phyloP scores from a whole-genome alignment of 805 yeast genomes.

The Saccharomycopsis selenospora region DNA sequence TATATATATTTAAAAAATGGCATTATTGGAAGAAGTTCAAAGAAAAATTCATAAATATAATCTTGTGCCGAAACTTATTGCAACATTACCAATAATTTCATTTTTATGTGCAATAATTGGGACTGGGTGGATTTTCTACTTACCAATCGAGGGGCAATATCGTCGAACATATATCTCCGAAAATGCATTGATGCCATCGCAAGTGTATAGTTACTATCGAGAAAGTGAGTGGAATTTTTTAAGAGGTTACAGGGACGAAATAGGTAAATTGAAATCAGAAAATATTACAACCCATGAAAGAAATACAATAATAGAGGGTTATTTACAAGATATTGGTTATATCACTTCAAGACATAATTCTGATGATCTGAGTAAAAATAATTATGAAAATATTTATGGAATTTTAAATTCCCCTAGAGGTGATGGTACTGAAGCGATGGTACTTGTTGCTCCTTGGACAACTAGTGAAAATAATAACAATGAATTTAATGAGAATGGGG shows the following conservation, averaged over 20 bases:
- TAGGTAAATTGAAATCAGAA: slow-evolving; percentile 33
- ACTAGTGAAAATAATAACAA: slow-evolving; percentile 43
- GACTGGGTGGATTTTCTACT: slow-evolving; percentile 46
- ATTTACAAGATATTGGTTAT: slow-evolving; percentile 70
- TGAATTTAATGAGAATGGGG: slow-evolving; percentile 69
- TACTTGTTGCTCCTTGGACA: slow-evolving; percentile 80
- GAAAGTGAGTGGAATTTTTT: slow-evolving; percentile 92
- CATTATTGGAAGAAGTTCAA: slow-evolving; percentile 39
- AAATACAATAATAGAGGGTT: slow-evolving; percentile 41
- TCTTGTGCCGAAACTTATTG: slow-evolving; percentile 38
- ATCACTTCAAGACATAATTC: slow-evolving; percentile 45
- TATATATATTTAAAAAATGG: slow-evolving; percentile 29
- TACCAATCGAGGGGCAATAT: slow-evolving; percentile 79
- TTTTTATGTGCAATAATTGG: slow-evolving; percentile 39
- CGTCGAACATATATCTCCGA: slow-evolving; percentile 85
- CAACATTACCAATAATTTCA: slow-evolving; percentile 38
- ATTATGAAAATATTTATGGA: slow-evolving; percentile 51
- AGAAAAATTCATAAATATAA: slow-evolving; percentile 39
- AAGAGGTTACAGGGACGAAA: slow-evolving; percentile 71
- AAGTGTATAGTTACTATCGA: slow-evolving; percentile 83
- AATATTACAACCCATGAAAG: slow-evolving; percentile 27
- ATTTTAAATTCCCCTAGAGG: slow-evolving; percentile 90
- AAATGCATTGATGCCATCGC: slow-evolving; percentile 95
- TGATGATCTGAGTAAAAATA: slow-evolving; percentile 24
- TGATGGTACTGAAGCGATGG: slow-evolving; percentile 93